Conservation (phyloP, 2,329 filamentous ascomycete species). For the Penicillium sp. region DNA sequence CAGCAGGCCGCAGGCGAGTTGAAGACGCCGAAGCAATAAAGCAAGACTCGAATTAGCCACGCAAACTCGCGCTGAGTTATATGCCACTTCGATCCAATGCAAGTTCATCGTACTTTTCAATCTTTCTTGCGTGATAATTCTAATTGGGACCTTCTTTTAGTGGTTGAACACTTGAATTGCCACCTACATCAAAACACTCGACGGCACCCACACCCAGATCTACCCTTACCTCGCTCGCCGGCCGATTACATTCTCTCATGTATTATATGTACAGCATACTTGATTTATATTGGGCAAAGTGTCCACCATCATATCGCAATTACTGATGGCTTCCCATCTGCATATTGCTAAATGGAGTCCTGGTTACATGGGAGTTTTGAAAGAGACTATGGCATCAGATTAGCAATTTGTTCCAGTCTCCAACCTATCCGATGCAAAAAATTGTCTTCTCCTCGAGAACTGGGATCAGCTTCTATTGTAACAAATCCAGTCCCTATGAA, state of each 20-base stretch:
- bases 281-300: slow-evolving; percentile 8
- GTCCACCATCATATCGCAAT: background rate
- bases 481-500: background rate
- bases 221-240: slow-evolving; percentile 18
- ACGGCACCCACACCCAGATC: slow-evolving; percentile 15
- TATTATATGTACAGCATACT: slow-evolving; percentile 33
- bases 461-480: background rate
- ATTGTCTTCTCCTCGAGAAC: background rate
- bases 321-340: background rate
- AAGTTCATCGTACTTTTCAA: background rate
- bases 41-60: background rate
- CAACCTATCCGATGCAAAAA: background rate
- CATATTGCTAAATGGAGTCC: background rate
- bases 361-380: background rate
- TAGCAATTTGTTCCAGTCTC: background rate
- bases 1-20: slow-evolving; percentile 19
- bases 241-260: slow-evolving; percentile 24
- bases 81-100: background rate
- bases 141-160: background rate
- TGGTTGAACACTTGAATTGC: background rate
- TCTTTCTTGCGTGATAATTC: background rate
- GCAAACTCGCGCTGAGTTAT: background rate
- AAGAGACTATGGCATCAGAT: background rate
- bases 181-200: background rate
- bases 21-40: background rate